Conservation (phyloP, 306 rosid species). For the Prunus dulcis region DNA sequence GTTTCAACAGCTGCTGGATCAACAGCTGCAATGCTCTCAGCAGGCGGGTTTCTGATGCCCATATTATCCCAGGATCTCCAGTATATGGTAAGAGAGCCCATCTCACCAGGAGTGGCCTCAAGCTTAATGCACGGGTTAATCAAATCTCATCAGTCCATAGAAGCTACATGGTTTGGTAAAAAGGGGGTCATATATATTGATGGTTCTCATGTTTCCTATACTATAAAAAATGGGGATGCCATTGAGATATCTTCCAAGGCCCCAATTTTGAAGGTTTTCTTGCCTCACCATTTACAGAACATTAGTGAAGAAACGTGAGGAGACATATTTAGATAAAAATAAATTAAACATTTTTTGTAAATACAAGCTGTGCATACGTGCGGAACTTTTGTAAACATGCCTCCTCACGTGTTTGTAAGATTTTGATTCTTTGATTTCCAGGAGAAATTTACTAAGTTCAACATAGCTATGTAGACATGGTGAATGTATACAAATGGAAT, state of each 20-base stretch:
- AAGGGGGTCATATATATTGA: constrained; percentile 68
- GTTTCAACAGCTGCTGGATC: constrained; percentile 91
- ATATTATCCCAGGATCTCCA: constrained; percentile 72
- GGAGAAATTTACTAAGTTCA: background rate
- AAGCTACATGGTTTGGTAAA: constrained; percentile 51
- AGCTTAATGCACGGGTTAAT: constrained; percentile 59
- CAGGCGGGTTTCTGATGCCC: constrained; percentile 79
- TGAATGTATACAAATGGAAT: background rate
- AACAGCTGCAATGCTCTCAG: constrained; percentile 92
- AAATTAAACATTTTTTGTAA: background rate
- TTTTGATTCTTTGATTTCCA: background rate
- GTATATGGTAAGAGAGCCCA: constrained; percentile 92
- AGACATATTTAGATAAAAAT: background rate
- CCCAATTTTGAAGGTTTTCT: constrained; percentile 64
- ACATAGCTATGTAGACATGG: background rate
- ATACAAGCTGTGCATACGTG: constrained; percentile 2
- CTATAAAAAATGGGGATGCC: constrained; percentile 56
- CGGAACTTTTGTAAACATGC: constrained; percentile 13
- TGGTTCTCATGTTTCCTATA: constrained; percentile 59
- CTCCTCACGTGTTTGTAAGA: background rate
- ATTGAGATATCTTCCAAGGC: constrained; percentile 68
- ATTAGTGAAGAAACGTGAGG: constrained; percentile 18
- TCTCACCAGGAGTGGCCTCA: constrained; percentile 37
- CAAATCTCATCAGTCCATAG: constrained; percentile 43
- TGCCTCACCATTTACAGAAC: constrained; percentile 43